Conservation (phyloP, 768 basidiomycete species). For the Boletus reticuloceps region DNA sequence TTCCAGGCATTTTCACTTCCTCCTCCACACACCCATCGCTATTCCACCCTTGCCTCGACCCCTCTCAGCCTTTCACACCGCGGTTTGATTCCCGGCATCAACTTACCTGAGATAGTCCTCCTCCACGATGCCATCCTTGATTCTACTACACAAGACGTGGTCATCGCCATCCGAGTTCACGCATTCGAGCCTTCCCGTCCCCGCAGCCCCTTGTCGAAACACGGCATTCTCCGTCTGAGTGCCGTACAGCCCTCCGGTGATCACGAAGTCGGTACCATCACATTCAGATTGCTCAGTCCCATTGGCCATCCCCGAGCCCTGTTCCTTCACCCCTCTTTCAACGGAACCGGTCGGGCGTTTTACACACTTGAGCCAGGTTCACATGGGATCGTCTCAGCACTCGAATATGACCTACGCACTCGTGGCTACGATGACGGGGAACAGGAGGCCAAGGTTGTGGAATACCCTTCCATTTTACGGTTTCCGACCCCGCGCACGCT, state of each 20-base stretch:
- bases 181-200: background rate
- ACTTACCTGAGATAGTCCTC: background rate
- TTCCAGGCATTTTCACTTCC: slow-evolving; percentile 17
- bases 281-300: background rate
- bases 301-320: background rate
- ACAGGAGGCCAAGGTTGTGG: too few species aligned
- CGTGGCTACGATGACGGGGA: too few species aligned
- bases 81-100: slow-evolving; percentile 3
- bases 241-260: background rate
- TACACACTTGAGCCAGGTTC: background rate
- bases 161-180: slow-evolving; percentile 6
- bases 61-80: slow-evolving; percentile 10
- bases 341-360: slow-evolving; percentile 13
- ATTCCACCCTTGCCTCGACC: background rate
- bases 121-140: slow-evolving; percentile 14
- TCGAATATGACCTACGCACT: slow-evolving; percentile 8
- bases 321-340: slow-evolving; percentile 4
- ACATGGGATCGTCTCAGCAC: background rate
- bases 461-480: too few species aligned
- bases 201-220: background rate
- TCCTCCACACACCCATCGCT: background rate
- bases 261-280: slow-evolving; percentile 5
- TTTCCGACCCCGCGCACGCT: too few species aligned
- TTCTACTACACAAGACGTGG: slow-evolving; percentile 4
- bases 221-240: slow-evolving; percentile 11